Conservation (phyloP, 352 stramenopile species). For the Pythium sukuiense region DNA sequence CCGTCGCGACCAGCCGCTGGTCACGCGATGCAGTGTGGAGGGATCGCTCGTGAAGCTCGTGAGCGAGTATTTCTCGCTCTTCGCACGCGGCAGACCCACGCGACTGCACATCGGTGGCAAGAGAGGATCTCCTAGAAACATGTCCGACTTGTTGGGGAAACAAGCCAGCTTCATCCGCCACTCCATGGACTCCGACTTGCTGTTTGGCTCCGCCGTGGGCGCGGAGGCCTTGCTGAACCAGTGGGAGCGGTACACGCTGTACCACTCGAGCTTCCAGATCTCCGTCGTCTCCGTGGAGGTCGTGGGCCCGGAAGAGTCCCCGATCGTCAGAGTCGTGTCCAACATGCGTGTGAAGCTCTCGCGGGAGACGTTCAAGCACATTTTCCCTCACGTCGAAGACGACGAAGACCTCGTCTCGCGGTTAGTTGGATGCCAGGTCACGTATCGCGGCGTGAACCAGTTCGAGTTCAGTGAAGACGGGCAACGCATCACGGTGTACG, state of each 20-base stretch:
- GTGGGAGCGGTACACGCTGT: constrained; percentile 28
- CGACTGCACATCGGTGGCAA: constrained; percentile 11
- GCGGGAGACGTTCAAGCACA: constrained; percentile 31
- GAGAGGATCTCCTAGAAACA: neutral
- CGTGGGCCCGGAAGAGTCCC: constrained; percentile 17
- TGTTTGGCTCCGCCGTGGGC: constrained; percentile 15
- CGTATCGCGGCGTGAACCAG: constrained; percentile 49
- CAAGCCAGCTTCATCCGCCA: constrained; percentile 15
- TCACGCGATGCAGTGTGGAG: constrained; percentile 9
- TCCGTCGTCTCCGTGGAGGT: constrained; percentile 26
- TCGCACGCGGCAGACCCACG: constrained; percentile 18
- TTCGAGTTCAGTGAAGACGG: constrained; percentile 50
- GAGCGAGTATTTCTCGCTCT: constrained; percentile 32
- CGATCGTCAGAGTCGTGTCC: constrained; percentile 24
- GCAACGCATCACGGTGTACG: constrained; percentile 47
- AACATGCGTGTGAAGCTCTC: constrained; percentile 31
- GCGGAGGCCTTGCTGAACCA: constrained; percentile 21
- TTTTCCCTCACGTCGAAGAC: constrained; percentile 39
- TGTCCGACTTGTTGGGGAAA: constrained; percentile 5
- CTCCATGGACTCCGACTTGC: constrained; percentile 13
- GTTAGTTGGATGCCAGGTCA: constrained; percentile 48
- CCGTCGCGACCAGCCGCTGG: constrained; percentile 14
- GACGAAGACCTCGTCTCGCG: constrained; percentile 40
- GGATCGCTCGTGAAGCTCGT: constrained; percentile 32
- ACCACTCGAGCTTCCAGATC: constrained; percentile 23